Percentiles rank a stretch among this genome's conserved stretches.
Conservation (phyloP, 2,329 filamentous ascomycete genomes). For the Stagonosporopsis tanaceti region DNA sequence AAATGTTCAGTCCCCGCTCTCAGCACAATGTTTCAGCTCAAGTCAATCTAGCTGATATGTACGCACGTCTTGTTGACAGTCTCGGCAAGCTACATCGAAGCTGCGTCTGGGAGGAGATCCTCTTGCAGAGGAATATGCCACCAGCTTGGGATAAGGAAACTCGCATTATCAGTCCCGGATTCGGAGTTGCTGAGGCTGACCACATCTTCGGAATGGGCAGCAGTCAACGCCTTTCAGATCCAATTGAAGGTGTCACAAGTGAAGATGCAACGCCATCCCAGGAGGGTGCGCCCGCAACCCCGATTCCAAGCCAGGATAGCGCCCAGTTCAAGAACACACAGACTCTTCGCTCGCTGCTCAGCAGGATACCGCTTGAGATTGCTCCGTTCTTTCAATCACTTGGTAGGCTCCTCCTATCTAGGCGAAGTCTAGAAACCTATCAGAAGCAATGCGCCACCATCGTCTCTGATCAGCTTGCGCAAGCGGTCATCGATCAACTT, state of each 20-base stretch:
- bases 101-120: slow-evolving; percentile 84
- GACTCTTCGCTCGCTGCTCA: slow-evolving; percentile 77
- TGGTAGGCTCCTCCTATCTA: slow-evolving; percentile 80
- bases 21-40: slow-evolving; percentile 71
- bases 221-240: slow-evolving; percentile 28
- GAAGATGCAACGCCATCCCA: slow-evolving; percentile 25
- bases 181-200: slow-evolving; percentile 51
- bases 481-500: slow-evolving; percentile 74
- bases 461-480: slow-evolving; percentile 74
- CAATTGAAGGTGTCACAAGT: slow-evolving; percentile 25
- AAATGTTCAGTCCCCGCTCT: slow-evolving; percentile 70
- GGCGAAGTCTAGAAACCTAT: slow-evolving; percentile 73
- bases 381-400: slow-evolving; percentile 85
- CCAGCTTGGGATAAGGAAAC: slow-evolving; percentile 66
- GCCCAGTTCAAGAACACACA: slow-evolving; percentile 76
- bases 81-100: slow-evolving; percentile 81
- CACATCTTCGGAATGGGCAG: slow-evolving; percentile 48
- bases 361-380: slow-evolving; percentile 79
- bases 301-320: slow-evolving; percentile 37
- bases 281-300: slow-evolving; percentile 12
- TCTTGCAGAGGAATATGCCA: slow-evolving; percentile 76
- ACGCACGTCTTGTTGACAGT: slow-evolving; percentile 74
- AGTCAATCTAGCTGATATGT: slow-evolving; percentile 86
- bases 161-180: slow-evolving; percentile 51
- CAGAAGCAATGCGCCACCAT: slow-evolving; percentile 67